These are phyloP conservation scores for Colletotrichum sp. DNA, from an alignment of 2,329 filamentous ascomycete genomes.

Conservation along the genomic window DNA sequence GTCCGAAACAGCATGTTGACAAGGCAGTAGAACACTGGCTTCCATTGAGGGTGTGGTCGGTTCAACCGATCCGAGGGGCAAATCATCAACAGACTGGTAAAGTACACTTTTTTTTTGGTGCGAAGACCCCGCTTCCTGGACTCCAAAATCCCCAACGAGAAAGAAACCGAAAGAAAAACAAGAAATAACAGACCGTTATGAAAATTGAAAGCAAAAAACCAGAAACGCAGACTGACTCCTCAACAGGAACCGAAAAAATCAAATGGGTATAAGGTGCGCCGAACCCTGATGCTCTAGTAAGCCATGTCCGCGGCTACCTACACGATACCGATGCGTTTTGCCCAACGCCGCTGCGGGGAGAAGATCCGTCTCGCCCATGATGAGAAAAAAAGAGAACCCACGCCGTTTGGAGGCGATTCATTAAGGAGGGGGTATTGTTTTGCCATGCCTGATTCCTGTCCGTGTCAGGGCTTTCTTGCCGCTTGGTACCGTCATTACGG, in stretches of 20 bases:
- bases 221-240: background rate
- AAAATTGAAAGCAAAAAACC: background rate
- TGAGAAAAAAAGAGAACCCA: background rate
- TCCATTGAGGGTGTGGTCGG: background rate
- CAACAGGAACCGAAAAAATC: background rate
- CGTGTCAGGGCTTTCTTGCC: background rate
- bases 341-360: background rate
- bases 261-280: conserved; percentile 17
- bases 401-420: background rate
- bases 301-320: background rate
- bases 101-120: background rate
- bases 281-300: conserved; percentile 8
- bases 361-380: background rate
- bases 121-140: background rate
- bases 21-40: background rate
- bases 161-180: background rate
- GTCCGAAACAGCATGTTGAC: background rate
- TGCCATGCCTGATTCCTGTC: background rate
- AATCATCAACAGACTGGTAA: background rate
- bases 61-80: background rate
- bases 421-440: background rate
- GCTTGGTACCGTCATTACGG: background rate
- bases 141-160: background rate
- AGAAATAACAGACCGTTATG: background rate
- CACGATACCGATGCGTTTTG: background rate